Evolutionary conservation across 1,284 basidiomycete species (phyloP).

Genomic region (Bjerkandera adusta): DNA sequence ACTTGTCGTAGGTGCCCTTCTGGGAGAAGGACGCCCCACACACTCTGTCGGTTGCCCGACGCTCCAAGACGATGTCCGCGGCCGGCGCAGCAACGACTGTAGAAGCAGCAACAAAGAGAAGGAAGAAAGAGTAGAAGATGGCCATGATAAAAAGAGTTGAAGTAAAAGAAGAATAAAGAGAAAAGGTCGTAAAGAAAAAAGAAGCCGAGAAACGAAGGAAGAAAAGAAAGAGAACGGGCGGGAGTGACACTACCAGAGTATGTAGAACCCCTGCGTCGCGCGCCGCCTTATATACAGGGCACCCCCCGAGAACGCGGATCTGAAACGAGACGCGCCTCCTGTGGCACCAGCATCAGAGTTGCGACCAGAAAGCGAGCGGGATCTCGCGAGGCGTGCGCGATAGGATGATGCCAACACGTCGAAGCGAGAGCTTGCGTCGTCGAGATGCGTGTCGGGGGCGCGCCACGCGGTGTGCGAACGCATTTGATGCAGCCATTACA

Average conservation of each 20-base stretch:
- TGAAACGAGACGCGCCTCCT: too few relatives aligned
- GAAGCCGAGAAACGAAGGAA: neutral
- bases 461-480: too few relatives aligned
- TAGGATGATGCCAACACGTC: too few relatives aligned
- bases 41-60: neutral
- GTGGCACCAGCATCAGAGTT: too few relatives aligned
- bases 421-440: too few relatives aligned
- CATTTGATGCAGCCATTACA: too few relatives aligned
- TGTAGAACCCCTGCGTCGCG: too few relatives aligned
- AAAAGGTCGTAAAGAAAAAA: neutral
- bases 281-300: too few relatives aligned
- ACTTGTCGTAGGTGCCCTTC: neutral
- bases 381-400: too few relatives aligned
- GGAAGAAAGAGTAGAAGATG: neutral
- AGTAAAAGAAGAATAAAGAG: neutral
- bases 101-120: constrained; percentile 1
- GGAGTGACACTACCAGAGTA: constrained; percentile 4
- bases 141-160: neutral
- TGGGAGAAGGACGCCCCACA: neutral
- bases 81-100: neutral
- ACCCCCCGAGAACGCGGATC: too few relatives aligned
- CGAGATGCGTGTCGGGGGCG: too few relatives aligned
- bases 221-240: neutral
- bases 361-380: too few relatives aligned
- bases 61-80: neutral